Percentiles rank a stretch among this genome's conserved stretches.
phyloP scores from a whole-genome alignment of 768 basidiomycete species.

The Lactarius hatsudake region DNA sequence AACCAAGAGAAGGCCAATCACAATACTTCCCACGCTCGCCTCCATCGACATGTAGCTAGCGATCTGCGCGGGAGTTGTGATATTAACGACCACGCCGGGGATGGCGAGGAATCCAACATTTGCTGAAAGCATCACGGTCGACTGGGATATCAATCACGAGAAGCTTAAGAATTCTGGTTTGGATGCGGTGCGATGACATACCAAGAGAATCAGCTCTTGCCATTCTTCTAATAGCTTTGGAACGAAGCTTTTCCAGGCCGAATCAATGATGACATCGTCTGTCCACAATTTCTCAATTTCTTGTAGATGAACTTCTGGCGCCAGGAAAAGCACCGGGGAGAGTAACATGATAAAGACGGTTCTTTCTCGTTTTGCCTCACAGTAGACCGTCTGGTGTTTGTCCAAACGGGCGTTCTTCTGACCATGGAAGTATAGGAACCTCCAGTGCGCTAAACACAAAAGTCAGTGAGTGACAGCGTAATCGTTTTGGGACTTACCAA shows the following conservation, averaged over 20 bases:
- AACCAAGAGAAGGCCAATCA: constrained; percentile 45
- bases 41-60: constrained; percentile 49
- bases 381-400: neutral
- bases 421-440: neutral
- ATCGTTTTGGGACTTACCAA: too few relatives aligned
- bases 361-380: neutral
- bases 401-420: neutral
- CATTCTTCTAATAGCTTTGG: neutral
- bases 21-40: constrained; percentile 45
- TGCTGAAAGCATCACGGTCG: constrained; percentile 36
- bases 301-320: neutral
- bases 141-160: constrained; percentile 14
- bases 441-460: neutral
- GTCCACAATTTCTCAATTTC: neutral
- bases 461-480: too few relatives aligned
- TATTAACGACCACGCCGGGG: constrained; percentile 27
- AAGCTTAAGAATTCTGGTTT: neutral
- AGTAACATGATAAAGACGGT: neutral
- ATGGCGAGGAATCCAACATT: constrained; percentile 37
- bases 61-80: constrained; percentile 29
- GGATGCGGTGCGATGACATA: neutral
- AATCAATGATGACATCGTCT: neutral
- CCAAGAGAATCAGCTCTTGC: neutral
- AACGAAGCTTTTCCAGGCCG: neutral
- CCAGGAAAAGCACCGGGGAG: neutral